Base-by-base conservation (phyloP, 2,329 filamentous ascomycete genomes). In the Seiridium cupressi region DNA sequence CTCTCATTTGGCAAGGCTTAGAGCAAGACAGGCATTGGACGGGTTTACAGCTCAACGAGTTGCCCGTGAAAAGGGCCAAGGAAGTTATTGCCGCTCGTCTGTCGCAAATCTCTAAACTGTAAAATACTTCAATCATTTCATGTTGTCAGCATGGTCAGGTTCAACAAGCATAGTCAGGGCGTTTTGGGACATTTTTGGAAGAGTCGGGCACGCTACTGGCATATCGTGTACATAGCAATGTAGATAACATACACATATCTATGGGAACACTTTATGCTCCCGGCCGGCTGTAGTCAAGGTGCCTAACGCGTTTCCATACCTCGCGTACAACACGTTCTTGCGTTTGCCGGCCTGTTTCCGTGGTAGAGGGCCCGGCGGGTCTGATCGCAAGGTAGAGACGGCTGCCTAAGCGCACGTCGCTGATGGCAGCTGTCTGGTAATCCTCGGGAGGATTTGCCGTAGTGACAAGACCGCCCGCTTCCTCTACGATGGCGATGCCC, bases 1-100 rank as follows among this genome's bases (percentile, higher is more conserved):
- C 90, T 0, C 77, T 93, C 79, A 89, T 93, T 64, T 92, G 87
- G 76, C 90, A 93, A 73, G 90, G 90, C 0, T 72, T 93, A 18
- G 90, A 91, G 73, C 61, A 74, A 72, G 80, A 83, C 62, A 75
- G 72, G 57, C 80, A 80, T 63, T 92, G 90, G 89, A 90, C 88
- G 0, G 89, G 88, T 0, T 81, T 77, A 66, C 72, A 81, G 36
- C 71, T 87, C 1, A 76, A 80, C 10, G 80, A 89, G 40, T 73
- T 90, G 62, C 87, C 87, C 1, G 80, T 90, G 1, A 73, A 82
- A 40, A 76, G 81, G 65, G 85, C 89, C 6, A 87, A 88, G 71
- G 76, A 76, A 49, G 73, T 79, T 3, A 80, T 86, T 64, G 76
- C 74, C 2, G 70, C 72, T 9, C 74, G 78, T 55, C 76, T 84